Conservation (phyloP, 2,329 filamentous ascomycete species). For the Colletotrichum sp. region DNA sequence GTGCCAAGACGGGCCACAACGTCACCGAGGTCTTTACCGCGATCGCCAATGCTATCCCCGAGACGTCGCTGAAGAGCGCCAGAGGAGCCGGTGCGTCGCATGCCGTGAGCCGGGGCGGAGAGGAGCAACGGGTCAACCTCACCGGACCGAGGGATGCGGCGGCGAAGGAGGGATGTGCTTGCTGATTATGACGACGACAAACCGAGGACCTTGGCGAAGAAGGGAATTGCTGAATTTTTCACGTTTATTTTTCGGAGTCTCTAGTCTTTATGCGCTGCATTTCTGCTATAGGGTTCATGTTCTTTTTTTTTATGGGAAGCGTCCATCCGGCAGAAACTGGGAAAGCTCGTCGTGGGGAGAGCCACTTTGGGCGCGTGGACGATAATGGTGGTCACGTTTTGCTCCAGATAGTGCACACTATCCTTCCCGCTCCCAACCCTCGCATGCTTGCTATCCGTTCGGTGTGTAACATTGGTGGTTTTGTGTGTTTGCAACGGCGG, state of each 20-base stretch:
- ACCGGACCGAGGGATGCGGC: constrained; percentile 73
- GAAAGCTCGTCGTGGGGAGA: neutral
- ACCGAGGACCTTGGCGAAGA: constrained; percentile 2
- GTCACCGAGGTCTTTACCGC: constrained; percentile 97
- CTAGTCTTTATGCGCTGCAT: constrained; percentile 19
- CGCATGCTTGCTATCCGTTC: neutral
- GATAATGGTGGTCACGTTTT: neutral
- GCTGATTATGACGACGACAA: constrained; percentile 50
- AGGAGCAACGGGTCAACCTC: constrained; percentile 80
- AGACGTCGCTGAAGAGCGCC: constrained; percentile 91
- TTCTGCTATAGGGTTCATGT: constrained; percentile 10
- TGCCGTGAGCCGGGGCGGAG: constrained; percentile 61
- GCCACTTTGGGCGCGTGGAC: neutral
- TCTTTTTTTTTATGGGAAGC: constrained; percentile 14
- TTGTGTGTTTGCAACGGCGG: neutral
- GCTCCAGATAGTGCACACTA: neutral
- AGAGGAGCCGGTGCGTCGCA: constrained; percentile 71
- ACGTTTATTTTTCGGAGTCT: constrained; percentile 11
- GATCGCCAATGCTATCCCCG: constrained; percentile 96
- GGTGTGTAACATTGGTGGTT: constrained; percentile 10
- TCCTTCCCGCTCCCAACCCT: neutral
- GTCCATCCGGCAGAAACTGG: constrained; percentile 7
- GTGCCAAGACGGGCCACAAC: constrained; percentile 93
- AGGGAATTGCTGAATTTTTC: neutral
- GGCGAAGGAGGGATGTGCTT: constrained; percentile 92